Conservation (phyloP, 495 filamentous ascomycete species). For the Copromyces sp. region DNA sequence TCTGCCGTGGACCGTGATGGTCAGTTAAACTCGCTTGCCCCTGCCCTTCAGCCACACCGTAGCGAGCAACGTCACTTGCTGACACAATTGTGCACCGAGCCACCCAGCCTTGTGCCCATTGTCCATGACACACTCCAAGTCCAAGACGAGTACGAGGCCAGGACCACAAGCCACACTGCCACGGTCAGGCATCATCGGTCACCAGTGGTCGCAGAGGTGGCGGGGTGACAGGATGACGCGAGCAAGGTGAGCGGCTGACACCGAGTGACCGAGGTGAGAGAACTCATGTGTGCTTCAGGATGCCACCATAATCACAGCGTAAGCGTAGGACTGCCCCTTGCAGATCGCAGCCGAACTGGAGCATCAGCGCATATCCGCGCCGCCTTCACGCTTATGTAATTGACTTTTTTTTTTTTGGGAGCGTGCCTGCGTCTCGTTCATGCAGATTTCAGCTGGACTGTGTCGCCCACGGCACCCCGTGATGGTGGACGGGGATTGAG, state of each 20-base stretch:
- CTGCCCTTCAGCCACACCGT: neutral
- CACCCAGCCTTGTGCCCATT: neutral
- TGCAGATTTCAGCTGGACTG: neutral
- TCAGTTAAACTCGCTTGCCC: too few species aligned
- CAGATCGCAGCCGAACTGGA: neutral
- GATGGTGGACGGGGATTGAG: neutral
- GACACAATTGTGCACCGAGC: neutral
- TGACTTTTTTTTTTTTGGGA: neutral
- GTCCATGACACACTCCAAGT: neutral
- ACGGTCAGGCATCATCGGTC: neutral
- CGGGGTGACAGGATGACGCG: neutral
- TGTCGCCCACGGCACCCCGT: neutral
- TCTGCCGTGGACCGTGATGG: too few species aligned
- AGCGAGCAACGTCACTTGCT: neutral
- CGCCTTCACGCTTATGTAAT: too few species aligned
- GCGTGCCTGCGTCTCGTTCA: neutral
- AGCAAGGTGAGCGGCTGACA: neutral
- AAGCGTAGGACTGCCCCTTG: neutral
- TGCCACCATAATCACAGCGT: neutral
- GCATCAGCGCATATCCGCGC: neutral
- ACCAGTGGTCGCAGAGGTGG: too few species aligned
- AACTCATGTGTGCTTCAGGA: neutral
- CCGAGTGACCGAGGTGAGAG: neutral
- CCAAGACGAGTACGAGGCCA: neutral
- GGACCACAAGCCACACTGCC: neutral